Base-by-base conservation (phyloP, 73 alveolate genomes). In the Halteria grandinella region DNA sequence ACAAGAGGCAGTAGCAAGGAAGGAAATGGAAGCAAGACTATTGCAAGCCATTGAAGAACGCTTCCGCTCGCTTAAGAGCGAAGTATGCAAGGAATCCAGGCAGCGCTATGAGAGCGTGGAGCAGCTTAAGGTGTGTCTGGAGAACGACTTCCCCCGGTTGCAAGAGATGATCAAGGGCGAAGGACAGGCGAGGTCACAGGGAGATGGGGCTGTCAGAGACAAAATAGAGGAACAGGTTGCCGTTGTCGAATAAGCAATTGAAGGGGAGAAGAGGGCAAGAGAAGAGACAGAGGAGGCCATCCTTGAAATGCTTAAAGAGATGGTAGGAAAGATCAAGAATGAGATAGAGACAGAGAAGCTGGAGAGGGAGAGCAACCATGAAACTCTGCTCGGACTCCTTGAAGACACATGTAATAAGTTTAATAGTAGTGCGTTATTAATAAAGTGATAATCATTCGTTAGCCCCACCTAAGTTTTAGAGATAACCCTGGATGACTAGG, bases 261-360 rank as follows among this genome's bases (percentile, higher is more conserved):
- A 70, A 40, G 59, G 78, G 44, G 98, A 92, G 64, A 92, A 82
- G 85, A 89, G 89, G 71, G 88, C 89, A 18, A 87, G 97, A 84
- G 98, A 93, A 55, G 96, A 93, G 63, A 93, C 97, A 41, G 98
- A 93, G 69, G 95, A 93, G 62, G 91, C 96, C 20, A 79, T 93
- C 23, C 79, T 93, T 23, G 98, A 93, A 64, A 93, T 93, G 98
- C 72, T 93, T 44, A 93, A 89, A 53, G 94, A 91, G 52, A 89
- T 93, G 76, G 91, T 91, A 6, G 88, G 88, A 72, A 84, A 91
- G 81, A 93, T 91, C 12, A 93, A 93, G 79, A 83, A 55, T 8
- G 98, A 93, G 73, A 85, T 92, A 18, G 97, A 93, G 73, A 69
- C 55, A 53, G 98, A 93, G 83, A 87, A 90, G 88, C 90, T 88